Evolutionary conservation across 2,329 filamentous ascomycete species (phyloP).

Genomic region (Fusarium sp.): DNA sequence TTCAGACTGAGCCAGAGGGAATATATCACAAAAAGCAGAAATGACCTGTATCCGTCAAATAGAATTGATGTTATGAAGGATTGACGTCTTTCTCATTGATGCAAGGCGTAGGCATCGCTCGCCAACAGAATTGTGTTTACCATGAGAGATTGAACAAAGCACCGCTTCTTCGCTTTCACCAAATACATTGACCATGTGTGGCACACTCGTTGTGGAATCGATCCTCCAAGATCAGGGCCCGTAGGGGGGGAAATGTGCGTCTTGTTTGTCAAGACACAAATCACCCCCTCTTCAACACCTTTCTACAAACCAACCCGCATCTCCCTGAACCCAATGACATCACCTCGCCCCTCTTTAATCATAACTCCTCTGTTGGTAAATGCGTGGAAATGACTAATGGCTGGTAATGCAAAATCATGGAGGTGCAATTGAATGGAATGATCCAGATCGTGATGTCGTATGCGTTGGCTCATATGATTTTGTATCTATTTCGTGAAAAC

Average conservation of each 20-base stretch:
- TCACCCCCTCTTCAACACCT: conserved; percentile 6
- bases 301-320: conserved; percentile 6
- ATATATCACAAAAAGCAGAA: not conserved
- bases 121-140: conserved; percentile 30
- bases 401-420: conserved; percentile 40
- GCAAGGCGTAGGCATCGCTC: conserved; percentile 23
- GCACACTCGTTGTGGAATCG: conserved; percentile 30
- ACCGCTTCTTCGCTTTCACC: conserved; percentile 41
- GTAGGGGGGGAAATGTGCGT: conserved; percentile 23
- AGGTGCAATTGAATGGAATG: conserved; percentile 39
- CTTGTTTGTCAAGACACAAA: conserved; percentile 33
- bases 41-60: not conserved
- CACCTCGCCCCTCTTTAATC: conserved; percentile 7
- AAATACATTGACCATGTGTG: conserved; percentile 36
- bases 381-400: conserved; percentile 43
- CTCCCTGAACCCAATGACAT: not conserved
- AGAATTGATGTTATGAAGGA: conserved; percentile 16
- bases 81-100: conserved; percentile 42
- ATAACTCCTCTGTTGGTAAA: conserved; percentile 40
- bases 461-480: conserved; percentile 24
- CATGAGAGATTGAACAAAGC: conserved; percentile 32
- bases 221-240: conserved; percentile 11
- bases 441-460: conserved; percentile 45
- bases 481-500: conserved; percentile 34
- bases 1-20: not conserved